Percentiles rank a stretch among this genome's conserved stretches.
phyloP scores from a whole-genome alignment of 106 monocot genomes.

The Acorus calamus region DNA sequence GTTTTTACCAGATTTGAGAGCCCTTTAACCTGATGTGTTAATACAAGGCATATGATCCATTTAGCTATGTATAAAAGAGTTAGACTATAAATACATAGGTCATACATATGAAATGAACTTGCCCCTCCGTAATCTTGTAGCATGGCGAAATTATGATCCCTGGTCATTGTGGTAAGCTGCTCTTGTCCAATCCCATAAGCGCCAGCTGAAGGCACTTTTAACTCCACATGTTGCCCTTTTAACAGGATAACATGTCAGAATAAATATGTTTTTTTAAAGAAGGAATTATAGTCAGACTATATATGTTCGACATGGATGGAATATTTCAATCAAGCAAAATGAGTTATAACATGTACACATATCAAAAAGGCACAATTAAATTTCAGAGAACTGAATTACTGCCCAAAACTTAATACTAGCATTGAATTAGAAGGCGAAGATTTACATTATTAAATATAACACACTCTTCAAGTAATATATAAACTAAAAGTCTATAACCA shows the following conservation, averaged over 20 bases:
- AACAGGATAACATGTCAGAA: not conserved
- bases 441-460: too few species aligned
- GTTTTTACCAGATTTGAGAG: slow-evolving; percentile 49
- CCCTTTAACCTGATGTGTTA: slow-evolving; percentile 37
- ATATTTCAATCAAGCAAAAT: too few species aligned
- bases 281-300: too few species aligned
- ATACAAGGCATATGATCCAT: not conserved
- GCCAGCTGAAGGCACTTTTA: slow-evolving; percentile 15
- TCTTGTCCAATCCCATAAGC: slow-evolving; percentile 52
- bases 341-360: too few species aligned
- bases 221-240: slow-evolving; percentile 22
- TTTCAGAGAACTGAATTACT: too few species aligned
- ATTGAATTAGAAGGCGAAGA: too few species aligned
- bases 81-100: not conserved
- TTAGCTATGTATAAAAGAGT: slow-evolving; percentile 1
- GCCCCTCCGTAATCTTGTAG: slow-evolving; percentile 77
- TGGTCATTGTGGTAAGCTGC: slow-evolving; percentile 53
- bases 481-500: not conserved
- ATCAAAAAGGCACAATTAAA: too few species aligned
- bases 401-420: too few species aligned
- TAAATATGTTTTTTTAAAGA: too few species aligned
- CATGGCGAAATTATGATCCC: slow-evolving; percentile 54
- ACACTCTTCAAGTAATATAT: too few species aligned
- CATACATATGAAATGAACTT: slow-evolving; percentile 17
- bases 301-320: too few species aligned